phyloP scores from a whole-genome alignment of 1,284 basidiomycete genomes.

The Vanrija pseudolonga region DNA sequence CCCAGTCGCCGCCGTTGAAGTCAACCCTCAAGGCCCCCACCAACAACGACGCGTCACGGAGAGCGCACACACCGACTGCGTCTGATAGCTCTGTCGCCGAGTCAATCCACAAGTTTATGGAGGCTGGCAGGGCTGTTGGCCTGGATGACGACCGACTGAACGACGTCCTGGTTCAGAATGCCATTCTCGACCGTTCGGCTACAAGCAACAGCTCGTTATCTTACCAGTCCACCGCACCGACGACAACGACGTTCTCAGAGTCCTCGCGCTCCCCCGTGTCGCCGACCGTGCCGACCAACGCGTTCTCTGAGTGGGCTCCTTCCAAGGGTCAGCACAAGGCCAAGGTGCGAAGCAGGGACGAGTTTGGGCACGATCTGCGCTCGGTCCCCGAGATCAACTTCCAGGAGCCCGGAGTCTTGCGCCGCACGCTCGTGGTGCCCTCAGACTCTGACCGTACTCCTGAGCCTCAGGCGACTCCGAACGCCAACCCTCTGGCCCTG shows the following conservation, averaged over 20 bases:
- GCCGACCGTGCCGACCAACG: neutral
- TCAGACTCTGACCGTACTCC: constrained; percentile 10
- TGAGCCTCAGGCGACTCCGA: constrained; percentile 1
- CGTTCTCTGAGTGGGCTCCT: neutral
- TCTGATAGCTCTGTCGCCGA: constrained; percentile 26
- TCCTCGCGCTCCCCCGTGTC: neutral
- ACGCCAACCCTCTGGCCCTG: neutral
- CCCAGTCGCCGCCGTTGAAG: neutral
- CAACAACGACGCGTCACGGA: no score
- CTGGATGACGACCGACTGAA: constrained; percentile 34
- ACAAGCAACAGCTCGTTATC: constrained; percentile 6
- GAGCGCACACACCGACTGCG: constrained; percentile 8
- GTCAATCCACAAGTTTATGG: constrained; percentile 27
- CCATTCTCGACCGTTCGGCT: constrained; percentile 13
- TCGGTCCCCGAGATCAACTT: neutral
- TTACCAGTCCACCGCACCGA: constrained; percentile 1
- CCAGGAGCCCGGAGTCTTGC: constrained; percentile 16
- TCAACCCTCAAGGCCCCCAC: no score
- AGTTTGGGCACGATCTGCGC: no score
- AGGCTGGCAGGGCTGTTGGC: constrained; percentile 37
- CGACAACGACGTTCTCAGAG: constrained; percentile 7
- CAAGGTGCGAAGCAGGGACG: neutral
- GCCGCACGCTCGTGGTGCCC: constrained; percentile 35
- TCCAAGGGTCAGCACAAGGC: neutral
- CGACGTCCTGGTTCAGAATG: constrained; percentile 32